phyloP scores from a whole-genome alignment of 148 eudicot genomes.

The Vaccinium myrtillus region DNA sequence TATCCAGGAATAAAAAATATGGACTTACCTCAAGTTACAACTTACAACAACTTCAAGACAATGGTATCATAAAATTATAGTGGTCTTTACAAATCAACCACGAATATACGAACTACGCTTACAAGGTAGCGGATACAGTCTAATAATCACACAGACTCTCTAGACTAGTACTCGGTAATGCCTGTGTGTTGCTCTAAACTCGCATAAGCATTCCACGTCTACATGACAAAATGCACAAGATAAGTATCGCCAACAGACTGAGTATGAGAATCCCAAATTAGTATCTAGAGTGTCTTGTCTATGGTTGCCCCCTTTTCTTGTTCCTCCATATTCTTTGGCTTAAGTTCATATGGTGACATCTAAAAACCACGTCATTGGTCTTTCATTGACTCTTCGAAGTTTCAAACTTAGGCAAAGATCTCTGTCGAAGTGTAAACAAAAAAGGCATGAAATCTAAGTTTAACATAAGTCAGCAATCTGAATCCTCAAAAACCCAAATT shows the following conservation, averaged over 20 bases:
- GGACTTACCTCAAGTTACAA: not conserved
- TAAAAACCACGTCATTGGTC: not conserved
- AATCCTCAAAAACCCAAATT: conserved; percentile 7
- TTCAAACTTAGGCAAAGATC: not conserved
- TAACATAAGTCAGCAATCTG: not conserved
- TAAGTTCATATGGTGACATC: not conserved
- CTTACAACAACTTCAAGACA: not conserved
- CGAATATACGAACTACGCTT: not conserved
- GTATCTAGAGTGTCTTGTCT: not conserved
- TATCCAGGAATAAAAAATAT: not conserved
- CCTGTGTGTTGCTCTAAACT: not conserved
- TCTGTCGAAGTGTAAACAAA: not conserved
- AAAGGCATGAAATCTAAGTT: not conserved
- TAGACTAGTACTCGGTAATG: not conserved
- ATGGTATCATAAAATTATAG: not conserved
- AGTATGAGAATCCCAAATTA: not conserved
- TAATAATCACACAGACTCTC: not conserved
- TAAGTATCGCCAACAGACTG: not conserved
- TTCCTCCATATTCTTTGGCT: not conserved
- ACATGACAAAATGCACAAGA: not conserved
- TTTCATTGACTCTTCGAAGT: not conserved
- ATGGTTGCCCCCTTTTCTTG: not conserved
- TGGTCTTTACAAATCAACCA: not conserved
- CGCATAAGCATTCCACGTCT: not conserved
- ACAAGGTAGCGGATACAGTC: not conserved